Percentiles rank a stretch among this genome's conserved stretches.
phyloP scores from a whole-genome alignment of 2,329 filamentous ascomycete species.

The Alternaria ethzedia region DNA sequence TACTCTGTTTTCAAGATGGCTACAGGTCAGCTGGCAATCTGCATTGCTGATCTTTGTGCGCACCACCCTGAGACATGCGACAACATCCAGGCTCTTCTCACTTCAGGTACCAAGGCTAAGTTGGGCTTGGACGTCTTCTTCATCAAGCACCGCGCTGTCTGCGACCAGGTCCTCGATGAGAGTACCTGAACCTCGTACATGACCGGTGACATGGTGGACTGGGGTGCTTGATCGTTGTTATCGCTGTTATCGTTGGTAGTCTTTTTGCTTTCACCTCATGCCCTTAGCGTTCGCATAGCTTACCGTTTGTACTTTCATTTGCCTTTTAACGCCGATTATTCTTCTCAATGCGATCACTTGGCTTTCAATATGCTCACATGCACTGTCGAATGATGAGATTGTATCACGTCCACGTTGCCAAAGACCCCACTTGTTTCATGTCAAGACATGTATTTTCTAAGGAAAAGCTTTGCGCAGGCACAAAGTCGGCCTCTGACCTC shows the following conservation, averaged over 20 bases:
- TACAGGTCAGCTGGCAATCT: background rate
- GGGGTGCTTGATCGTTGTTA: background rate
- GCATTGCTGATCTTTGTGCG: background rate
- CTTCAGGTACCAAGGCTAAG: background rate
- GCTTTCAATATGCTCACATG: background rate
- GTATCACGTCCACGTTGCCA: background rate
- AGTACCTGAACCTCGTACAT: background rate
- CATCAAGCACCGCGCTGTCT: background rate
- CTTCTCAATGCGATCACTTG: background rate
- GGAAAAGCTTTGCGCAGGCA: background rate
- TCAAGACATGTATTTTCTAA: background rate
- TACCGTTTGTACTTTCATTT: background rate
- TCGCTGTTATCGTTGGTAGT: background rate
- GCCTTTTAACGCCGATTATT: background rate
- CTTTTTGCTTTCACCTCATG: background rate
- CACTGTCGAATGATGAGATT: background rate
- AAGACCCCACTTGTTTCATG: background rate
- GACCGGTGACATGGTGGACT: background rate
- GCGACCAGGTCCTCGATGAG: background rate
- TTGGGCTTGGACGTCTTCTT: background rate
- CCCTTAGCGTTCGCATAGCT: background rate
- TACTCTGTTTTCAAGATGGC: background rate
- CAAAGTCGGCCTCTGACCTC: background rate
- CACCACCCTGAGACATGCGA: background rate
- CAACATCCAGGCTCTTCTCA: background rate